phyloP scores from a whole-genome alignment of 306 rosid genomes.

The Mimosa bimucronata region DNA sequence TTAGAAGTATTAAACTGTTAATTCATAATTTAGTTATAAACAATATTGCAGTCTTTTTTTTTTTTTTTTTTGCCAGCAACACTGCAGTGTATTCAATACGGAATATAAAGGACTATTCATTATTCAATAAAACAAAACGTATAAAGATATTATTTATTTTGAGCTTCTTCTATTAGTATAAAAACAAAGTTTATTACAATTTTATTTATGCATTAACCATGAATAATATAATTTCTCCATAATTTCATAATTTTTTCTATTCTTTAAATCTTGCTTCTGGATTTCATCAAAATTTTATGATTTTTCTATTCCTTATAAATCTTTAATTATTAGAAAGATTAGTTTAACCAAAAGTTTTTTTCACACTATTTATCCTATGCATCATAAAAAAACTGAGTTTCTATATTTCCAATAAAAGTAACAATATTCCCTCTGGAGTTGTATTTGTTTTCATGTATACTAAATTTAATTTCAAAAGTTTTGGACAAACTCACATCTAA shows the following conservation, averaged over 20 bases:
- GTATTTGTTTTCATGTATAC: background rate
- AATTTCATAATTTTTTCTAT: too few relatives aligned
- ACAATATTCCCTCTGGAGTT: background rate
- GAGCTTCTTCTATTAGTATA: background rate
- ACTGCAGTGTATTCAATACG: background rate
- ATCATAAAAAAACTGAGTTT: too few relatives aligned
- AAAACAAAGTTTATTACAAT: too few relatives aligned
- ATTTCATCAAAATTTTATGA: background rate
- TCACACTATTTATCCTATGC: too few relatives aligned
- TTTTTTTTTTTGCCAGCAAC: too few relatives aligned
- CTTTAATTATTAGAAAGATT: background rate
- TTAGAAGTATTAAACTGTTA: background rate
- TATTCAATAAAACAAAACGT: background rate
- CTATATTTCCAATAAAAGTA: background rate
- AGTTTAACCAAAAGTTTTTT: background rate
- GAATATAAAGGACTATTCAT: too few relatives aligned
- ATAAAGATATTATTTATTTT: too few relatives aligned
- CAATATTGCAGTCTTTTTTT: too few relatives aligned
- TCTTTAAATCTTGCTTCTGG: too few relatives aligned
- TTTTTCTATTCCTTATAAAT: background rate
- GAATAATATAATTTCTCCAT: background rate
- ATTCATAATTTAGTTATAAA: too few relatives aligned
- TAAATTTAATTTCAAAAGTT: background rate
- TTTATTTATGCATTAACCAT: too few relatives aligned
- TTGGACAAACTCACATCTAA: too few relatives aligned